These are phyloP conservation scores for Gloeopeniophorella convolvens DNA, from an alignment of 768 basidiomycete genomes.

Conservation along the genomic window DNA sequence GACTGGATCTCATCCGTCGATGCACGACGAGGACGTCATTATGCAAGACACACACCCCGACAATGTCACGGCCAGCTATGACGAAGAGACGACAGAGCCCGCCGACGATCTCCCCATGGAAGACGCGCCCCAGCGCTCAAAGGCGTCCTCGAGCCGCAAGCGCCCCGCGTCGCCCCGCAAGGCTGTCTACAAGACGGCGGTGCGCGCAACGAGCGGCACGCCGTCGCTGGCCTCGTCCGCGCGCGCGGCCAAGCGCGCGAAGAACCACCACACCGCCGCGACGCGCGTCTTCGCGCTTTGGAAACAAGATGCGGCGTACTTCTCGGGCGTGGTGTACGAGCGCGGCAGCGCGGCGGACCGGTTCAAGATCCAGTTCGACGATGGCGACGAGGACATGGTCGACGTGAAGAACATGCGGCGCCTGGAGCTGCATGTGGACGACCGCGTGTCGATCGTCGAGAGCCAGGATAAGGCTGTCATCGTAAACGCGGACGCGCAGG, in stretches of 20 bases:
- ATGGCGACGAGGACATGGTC: slow-evolving; percentile 42
- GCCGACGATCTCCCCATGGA: slow-evolving; percentile 39
- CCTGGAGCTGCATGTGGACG: slow-evolving; percentile 45
- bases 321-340: slow-evolving; percentile 48
- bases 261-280: slow-evolving; percentile 23
- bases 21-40: not conserved
- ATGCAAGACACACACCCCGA: not conserved
- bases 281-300: slow-evolving; percentile 70
- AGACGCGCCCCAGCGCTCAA: slow-evolving; percentile 13
- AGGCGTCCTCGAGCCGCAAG: slow-evolving; percentile 40
- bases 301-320: slow-evolving; percentile 54
- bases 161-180: slow-evolving; percentile 28
- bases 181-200: slow-evolving; percentile 22
- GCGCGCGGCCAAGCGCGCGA: slow-evolving; percentile 20
- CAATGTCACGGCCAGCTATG: slow-evolving; percentile 25
- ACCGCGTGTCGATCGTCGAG: slow-evolving; percentile 42
- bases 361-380: slow-evolving; percentile 63
- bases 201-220: slow-evolving; percentile 23
- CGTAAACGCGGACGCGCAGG: slow-evolving; percentile 29
- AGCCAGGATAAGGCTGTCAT: slow-evolving; percentile 26
- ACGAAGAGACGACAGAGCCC: slow-evolving; percentile 36
- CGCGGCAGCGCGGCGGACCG: slow-evolving; percentile 24
- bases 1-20: not conserved
- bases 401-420: slow-evolving; percentile 47
- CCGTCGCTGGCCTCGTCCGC: slow-evolving; percentile 18